A percentile compares a stretch with the other conserved stretches of the same genome.
phyloP scores from a whole-genome alignment of 108 stramenopile genomes.

The Cylindrotheca closterium region DNA sequence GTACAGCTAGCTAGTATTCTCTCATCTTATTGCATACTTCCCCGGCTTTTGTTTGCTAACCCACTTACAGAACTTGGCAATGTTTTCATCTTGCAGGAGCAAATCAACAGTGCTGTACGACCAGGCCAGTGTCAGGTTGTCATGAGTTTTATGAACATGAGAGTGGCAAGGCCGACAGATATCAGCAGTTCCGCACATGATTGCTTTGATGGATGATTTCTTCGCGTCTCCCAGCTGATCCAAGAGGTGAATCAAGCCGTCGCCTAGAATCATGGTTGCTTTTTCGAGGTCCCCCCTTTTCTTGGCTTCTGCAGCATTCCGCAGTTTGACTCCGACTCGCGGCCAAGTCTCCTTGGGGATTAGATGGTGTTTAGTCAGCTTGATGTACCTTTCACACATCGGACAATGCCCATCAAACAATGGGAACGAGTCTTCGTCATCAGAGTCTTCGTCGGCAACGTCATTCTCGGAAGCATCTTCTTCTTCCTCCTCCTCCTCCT shows the following conservation, averaged over 20 bases:
- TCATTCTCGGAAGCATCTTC: constrained; percentile 2
- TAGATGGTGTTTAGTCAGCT: constrained; percentile 67
- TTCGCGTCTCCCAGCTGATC: neutral
- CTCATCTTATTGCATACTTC: constrained; percentile 45
- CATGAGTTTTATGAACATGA: constrained; percentile 54
- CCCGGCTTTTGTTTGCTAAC: constrained; percentile 62
- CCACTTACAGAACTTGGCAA: constrained; percentile 72
- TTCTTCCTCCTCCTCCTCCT: neutral
- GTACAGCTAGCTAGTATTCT: no score
- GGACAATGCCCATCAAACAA: constrained; percentile 73
- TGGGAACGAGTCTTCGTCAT: constrained; percentile 11
- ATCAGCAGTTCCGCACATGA: constrained; percentile 41
- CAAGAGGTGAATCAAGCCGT: constrained; percentile 26
- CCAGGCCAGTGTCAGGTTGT: constrained; percentile 60
- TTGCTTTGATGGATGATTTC: constrained; percentile 20
- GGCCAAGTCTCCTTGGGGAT: constrained; percentile 66
- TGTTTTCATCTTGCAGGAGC: constrained; percentile 45
- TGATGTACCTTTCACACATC: constrained; percentile 69
- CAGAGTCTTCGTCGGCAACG: constrained; percentile 16
- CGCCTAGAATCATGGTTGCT: constrained; percentile 36
- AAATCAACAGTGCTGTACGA: constrained; percentile 55
- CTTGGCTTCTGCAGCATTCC: constrained; percentile 45
- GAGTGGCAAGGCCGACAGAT: constrained; percentile 73
- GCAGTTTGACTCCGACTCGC: constrained; percentile 46
- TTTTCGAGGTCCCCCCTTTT: constrained; percentile 22